phyloP scores from a whole-genome alignment of 164 flowering plant genomes.

The Tetracentron sinense region DNA sequence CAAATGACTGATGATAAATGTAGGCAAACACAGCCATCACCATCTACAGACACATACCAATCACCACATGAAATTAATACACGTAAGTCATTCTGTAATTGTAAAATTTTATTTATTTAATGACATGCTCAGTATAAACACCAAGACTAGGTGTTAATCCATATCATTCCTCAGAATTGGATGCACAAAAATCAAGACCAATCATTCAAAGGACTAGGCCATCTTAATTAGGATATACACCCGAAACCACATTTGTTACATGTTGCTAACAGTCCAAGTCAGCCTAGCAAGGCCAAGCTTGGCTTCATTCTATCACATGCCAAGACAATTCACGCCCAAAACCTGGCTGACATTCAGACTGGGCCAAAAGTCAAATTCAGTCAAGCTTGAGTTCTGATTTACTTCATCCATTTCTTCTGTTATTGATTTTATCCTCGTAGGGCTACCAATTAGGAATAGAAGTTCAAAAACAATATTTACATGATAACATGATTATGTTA shows the following conservation, averaged over 20 bases:
- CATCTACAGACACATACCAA: conserved; percentile 52
- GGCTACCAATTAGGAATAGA: too few species aligned
- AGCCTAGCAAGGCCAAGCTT: too few species aligned
- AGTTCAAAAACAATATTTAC: too few species aligned
- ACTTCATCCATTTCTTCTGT: too few species aligned
- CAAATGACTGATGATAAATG: conserved; percentile 87
- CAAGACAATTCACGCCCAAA: too few species aligned
- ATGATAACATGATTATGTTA: not conserved
- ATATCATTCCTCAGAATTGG: too few species aligned
- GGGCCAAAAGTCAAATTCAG: too few species aligned
- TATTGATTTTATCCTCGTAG: too few species aligned
- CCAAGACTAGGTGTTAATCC: not conserved
- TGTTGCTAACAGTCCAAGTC: not conserved
- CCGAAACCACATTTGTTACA: not conserved
- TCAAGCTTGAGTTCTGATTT: too few species aligned
- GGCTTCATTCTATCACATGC: too few species aligned
- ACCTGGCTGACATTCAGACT: too few species aligned
- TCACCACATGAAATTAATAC: not conserved
- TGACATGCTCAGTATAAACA: not conserved
- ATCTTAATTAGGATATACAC: not conserved
- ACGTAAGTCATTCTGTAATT: not conserved
- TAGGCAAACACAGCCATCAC: conserved; percentile 98
- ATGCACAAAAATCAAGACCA: not conserved
- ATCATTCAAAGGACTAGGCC: not conserved
- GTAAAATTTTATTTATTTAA: not conserved